These are phyloP conservation scores for Calcarisporium arbuscula DNA, from an alignment of 2,329 filamentous ascomycete genomes.

Conservation along the genomic window DNA sequence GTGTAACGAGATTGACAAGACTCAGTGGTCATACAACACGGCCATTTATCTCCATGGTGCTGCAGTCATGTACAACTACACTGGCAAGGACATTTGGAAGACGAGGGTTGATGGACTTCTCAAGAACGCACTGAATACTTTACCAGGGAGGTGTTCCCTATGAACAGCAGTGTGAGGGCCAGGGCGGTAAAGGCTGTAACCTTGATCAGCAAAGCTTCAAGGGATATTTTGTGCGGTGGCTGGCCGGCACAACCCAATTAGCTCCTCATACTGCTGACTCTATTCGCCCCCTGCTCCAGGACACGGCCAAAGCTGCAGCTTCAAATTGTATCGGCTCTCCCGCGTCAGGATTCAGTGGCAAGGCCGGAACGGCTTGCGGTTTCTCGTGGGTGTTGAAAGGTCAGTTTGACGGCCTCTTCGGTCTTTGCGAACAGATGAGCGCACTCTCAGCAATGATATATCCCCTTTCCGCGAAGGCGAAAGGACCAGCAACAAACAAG, in stretches of 20 bases:
- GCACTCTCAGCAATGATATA: conserved; percentile 49
- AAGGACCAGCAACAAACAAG: conserved; percentile 34
- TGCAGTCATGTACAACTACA: conserved; percentile 56
- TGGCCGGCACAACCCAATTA: conserved; percentile 44
- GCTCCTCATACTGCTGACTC: conserved; percentile 43
- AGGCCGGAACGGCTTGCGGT: conserved; percentile 42
- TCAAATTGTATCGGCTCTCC: conserved; percentile 43
- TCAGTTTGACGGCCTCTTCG: conserved; percentile 44
- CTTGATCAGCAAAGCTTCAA: conserved; percentile 58
- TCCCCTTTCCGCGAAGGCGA: conserved; percentile 34
- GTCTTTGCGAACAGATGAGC: conserved; percentile 54
- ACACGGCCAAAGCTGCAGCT: conserved; percentile 46
- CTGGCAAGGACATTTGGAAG: conserved; percentile 44
- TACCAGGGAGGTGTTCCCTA: conserved; percentile 46
- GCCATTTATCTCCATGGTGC: conserved; percentile 51
- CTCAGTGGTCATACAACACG: conserved; percentile 54
- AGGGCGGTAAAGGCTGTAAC: conserved; percentile 44
- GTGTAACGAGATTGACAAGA: conserved; percentile 45
- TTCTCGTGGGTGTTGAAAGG: conserved; percentile 44
- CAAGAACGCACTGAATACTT: conserved; percentile 29
- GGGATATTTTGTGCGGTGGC: conserved; percentile 50
- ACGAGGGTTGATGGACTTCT: conserved; percentile 35
- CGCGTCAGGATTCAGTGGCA: conserved; percentile 33
- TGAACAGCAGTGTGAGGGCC: conserved; percentile 59
- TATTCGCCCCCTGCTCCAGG: conserved; percentile 43